Percentiles rank a stretch among this genome's conserved stretches.
Evolutionary conservation across 768 basidiomycete genomes (phyloP).

Genomic region (Strobilomyces dryophilus): DNA sequence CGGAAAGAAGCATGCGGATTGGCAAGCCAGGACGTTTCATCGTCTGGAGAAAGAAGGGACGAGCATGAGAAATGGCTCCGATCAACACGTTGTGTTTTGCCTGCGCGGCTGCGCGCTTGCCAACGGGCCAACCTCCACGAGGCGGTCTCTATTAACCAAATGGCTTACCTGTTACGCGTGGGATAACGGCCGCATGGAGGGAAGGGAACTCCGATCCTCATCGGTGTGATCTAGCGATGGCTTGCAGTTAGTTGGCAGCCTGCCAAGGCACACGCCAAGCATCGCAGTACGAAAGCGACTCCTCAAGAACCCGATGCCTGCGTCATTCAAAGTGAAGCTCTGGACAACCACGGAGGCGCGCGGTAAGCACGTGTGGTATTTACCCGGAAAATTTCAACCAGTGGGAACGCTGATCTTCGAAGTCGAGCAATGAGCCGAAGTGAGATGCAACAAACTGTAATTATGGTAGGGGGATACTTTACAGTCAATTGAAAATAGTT

Average conservation of each 20-base stretch:
- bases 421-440: too few relatives aligned
- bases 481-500: background rate
- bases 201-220: background rate
- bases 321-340: background rate
- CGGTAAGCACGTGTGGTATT: background rate
- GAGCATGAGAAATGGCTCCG: background rate
- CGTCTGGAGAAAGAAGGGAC: background rate
- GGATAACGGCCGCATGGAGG: background rate
- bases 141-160: background rate
- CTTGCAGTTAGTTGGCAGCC: background rate
- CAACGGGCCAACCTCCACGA: slow-evolving; percentile 18
- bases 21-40: background rate
- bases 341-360: background rate
- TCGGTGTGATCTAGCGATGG: slow-evolving; percentile 1
- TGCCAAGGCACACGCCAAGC: slow-evolving; percentile 4
- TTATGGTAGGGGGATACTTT: background rate
- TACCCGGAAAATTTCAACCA: background rate
- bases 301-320: background rate
- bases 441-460: background rate
- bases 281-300: background rate
- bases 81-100: slow-evolving; percentile 11
- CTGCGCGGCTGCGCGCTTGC: slow-evolving; percentile 5
- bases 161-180: background rate
- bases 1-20: background rate
- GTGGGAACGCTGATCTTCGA: background rate